Conservation (phyloP, 768 basidiomycete species). For the Rhodocollybia butyracea region DNA sequence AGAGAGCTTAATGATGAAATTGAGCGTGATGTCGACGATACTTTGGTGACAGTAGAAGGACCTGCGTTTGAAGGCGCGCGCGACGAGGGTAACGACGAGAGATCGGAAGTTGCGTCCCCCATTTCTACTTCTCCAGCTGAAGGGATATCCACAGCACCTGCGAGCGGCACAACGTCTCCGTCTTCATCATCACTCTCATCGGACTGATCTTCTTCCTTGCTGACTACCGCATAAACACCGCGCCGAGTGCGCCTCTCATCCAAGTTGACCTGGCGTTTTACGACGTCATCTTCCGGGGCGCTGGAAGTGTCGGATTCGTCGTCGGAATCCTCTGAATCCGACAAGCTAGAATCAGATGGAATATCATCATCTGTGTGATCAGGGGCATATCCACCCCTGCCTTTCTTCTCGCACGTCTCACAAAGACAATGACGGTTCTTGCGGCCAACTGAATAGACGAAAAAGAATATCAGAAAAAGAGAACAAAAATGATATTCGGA, state of each 20-base stretch:
- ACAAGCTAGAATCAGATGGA: constrained; percentile 47
- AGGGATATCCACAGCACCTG: constrained; percentile 42
- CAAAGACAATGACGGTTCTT: constrained; percentile 78
- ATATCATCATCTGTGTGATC: constrained; percentile 47
- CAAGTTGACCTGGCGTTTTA: constrained; percentile 49
- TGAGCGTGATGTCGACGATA: constrained; percentile 23
- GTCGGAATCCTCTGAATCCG: constrained; percentile 43
- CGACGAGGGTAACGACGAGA: constrained; percentile 41
- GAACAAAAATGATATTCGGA: constrained; percentile 10
- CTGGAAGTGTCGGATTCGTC: constrained; percentile 29
- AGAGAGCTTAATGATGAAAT: constrained; percentile 41
- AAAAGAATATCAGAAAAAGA: constrained; percentile 14
- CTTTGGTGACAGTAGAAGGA: constrained; percentile 3
- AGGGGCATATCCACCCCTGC: constrained; percentile 71
- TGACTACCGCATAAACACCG: constrained; percentile 74
- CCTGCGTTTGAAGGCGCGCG: constrained; percentile 28
- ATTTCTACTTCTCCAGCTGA: constrained; percentile 55
- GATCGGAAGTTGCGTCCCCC: constrained; percentile 43
- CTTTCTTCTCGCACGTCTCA: constrained; percentile 79
- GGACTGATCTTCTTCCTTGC: constrained; percentile 52
- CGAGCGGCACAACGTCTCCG: constrained; percentile 40
- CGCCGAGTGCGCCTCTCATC: constrained; percentile 80
- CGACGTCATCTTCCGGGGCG: constrained; percentile 24
- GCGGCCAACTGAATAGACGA: constrained; percentile 51
- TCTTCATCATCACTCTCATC: constrained; percentile 59